A percentile compares a stretch with the other conserved stretches of the same genome.
Conservation (phyloP, 768 basidiomycete species). For the Pisolithus marmoratus region DNA sequence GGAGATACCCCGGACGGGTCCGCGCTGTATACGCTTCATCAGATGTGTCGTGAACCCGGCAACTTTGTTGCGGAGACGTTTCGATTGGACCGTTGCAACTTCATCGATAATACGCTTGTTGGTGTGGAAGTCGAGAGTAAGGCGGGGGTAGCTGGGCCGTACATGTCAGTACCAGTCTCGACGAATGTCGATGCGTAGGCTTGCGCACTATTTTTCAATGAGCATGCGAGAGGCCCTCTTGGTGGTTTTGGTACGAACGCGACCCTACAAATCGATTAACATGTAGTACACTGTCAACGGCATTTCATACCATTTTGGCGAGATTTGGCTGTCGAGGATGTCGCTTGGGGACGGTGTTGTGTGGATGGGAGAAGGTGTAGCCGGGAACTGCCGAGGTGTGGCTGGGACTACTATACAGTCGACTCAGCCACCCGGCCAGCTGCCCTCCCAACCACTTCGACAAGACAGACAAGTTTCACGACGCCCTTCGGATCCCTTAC, state of each 20-base stretch:
- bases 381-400: slow-evolving; percentile 25
- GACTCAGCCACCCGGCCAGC: slow-evolving; percentile 4
- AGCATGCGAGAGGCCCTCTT: slow-evolving; percentile 98
- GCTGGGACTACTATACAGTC: slow-evolving; percentile 33
- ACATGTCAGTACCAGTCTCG: background rate
- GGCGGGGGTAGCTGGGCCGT: slow-evolving; percentile 81
- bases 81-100: slow-evolving; percentile 94
- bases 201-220: slow-evolving; percentile 96
- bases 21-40: slow-evolving; percentile 99
- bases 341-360: slow-evolving; percentile 9
- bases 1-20: slow-evolving; percentile 98
- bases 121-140: slow-evolving; percentile 99
- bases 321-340: slow-evolving; percentile 19
- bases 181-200: background rate
- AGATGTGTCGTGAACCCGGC: slow-evolving; percentile 99
- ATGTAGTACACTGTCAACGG: background rate
- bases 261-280: slow-evolving; percentile 57
- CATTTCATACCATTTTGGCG: slow-evolving; percentile 45
- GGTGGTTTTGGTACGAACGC: slow-evolving; percentile 99
- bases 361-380: background rate
- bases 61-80: slow-evolving; percentile 99
- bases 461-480: slow-evolving; percentile 4
- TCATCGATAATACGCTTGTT: slow-evolving; percentile 99
- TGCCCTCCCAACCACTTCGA: background rate
- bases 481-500: slow-evolving; percentile 14